Evolutionary conservation across 2,329 filamentous ascomycete genomes (phyloP).

Genomic region (Coniochaeta ligniaria): DNA sequence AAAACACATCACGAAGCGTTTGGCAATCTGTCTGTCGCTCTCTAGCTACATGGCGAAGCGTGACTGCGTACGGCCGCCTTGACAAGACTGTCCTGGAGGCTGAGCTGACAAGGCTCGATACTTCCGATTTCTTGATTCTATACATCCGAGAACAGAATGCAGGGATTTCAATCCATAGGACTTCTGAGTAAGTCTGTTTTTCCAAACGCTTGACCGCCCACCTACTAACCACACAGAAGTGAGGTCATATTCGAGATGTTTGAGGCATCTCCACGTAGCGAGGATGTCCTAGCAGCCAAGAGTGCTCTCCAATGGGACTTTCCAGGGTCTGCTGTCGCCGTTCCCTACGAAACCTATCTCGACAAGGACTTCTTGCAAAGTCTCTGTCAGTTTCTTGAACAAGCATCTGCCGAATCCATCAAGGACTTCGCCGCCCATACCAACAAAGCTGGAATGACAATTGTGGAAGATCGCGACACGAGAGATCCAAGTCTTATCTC

Average conservation of each 20-base stretch:
- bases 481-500: conserved; percentile 49
- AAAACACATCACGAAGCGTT: background rate
- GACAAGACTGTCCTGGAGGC: conserved; percentile 5
- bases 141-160: conserved; percentile 11
- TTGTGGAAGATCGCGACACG: conserved; percentile 51
- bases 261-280: conserved; percentile 47
- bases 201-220: background rate
- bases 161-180: conserved; percentile 6
- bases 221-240: background rate
- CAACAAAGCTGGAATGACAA: conserved; percentile 39
- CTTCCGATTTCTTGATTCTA: conserved; percentile 1
- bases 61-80: conserved; percentile 4
- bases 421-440: conserved; percentile 43
- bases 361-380: conserved; percentile 33
- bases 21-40: conserved; percentile 6
- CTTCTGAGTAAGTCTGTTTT: conserved; percentile 1
- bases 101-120: conserved; percentile 2
- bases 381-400: conserved; percentile 46
- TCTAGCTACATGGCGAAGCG: conserved; percentile 2
- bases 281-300: conserved; percentile 42
- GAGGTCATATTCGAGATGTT: conserved; percentile 46
- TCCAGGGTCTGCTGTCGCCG: conserved; percentile 42
- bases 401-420: conserved; percentile 45
- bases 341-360: conserved; percentile 28
- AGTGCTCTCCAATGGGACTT: conserved; percentile 52